phyloP scores from a whole-genome alignment of 352 stramenopile genomes.

The Phytopythium cucurbitacearum region DNA sequence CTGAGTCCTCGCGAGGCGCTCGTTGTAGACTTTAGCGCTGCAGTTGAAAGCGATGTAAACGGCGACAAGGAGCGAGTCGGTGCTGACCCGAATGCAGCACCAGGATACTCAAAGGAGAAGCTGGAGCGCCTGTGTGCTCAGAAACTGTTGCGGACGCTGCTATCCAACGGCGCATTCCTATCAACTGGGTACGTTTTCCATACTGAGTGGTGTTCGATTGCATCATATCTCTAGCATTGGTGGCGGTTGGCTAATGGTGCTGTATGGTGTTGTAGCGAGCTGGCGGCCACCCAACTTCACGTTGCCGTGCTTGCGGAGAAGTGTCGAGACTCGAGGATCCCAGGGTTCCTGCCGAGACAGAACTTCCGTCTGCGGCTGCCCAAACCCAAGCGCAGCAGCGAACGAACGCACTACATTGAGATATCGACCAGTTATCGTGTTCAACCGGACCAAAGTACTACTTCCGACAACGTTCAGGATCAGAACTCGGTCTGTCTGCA shows the following conservation, averaged over 20 bases:
- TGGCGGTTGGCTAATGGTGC: background rate
- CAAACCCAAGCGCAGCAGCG: constrained; percentile 17
- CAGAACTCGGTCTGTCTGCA: no score
- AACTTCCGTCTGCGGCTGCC: constrained; percentile 50
- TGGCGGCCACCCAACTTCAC: constrained; percentile 47
- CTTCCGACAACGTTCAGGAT: no score
- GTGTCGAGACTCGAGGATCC: constrained; percentile 17
- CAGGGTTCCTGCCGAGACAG: constrained; percentile 61
- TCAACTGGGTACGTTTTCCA: constrained; percentile 6
- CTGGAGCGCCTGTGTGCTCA: constrained; percentile 43
- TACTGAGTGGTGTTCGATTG: background rate
- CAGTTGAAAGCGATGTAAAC: background rate
- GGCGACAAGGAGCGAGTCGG: background rate
- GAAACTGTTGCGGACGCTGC: constrained; percentile 55
- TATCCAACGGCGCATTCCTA: constrained; percentile 20
- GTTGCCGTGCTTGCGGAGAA: constrained; percentile 42
- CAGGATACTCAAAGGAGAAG: constrained; percentile 16
- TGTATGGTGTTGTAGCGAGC: constrained; percentile 18
- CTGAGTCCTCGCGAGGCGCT: constrained; percentile 50
- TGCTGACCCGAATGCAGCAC: background rate
- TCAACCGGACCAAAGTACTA: background rate
- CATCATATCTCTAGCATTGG: background rate
- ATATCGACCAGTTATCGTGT: constrained; percentile 10
- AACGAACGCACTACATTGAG: constrained; percentile 18
- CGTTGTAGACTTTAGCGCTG: constrained; percentile 38